A percentile compares a stretch with the other conserved stretches of the same genome.
Conservation (phyloP, 208 protist genomes). For the Crithidia fasciculata region DNA sequence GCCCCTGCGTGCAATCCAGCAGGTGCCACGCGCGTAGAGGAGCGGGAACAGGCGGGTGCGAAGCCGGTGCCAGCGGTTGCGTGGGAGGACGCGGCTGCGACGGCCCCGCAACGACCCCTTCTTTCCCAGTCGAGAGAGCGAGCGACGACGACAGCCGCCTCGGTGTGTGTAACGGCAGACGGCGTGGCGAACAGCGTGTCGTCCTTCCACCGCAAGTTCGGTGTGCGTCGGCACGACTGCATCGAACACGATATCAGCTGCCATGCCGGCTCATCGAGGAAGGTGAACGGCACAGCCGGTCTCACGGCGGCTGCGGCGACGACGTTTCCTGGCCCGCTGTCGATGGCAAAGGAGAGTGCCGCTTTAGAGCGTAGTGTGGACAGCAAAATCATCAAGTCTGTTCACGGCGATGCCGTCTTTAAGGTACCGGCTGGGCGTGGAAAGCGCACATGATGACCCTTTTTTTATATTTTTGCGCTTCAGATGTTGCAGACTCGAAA, state of each 20-base stretch:
- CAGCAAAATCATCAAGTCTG: conserved; percentile 38
- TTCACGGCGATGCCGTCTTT: conserved; percentile 61
- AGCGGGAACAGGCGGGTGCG: not conserved
- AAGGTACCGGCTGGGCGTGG: conserved; percentile 33
- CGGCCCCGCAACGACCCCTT: conserved; percentile 14
- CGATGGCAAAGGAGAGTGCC: conserved; percentile 28
- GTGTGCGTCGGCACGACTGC: conserved; percentile 39
- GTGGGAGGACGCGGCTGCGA: conserved; percentile 13
- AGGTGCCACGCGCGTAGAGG: not conserved
- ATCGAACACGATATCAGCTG: conserved; percentile 19
- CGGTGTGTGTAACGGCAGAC: not conserved
- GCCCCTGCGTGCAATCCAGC: not conserved
- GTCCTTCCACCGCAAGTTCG: conserved; percentile 35
- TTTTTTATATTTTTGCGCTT: conserved; percentile 8
- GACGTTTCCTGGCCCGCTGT: conserved; percentile 12
- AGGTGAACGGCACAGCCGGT: not conserved
- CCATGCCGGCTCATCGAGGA: conserved; percentile 15
- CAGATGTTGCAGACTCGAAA: not conserved
- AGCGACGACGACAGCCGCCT: not conserved
- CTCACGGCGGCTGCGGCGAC: not conserved
- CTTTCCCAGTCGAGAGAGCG: not conserved
- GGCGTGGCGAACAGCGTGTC: conserved; percentile 17
- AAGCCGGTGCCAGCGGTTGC: not conserved
- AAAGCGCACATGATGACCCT: not conserved
- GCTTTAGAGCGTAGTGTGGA: conserved; percentile 49